Base-by-base conservation (phyloP, 768 basidiomycete species). In the Hypholoma fasciculare region DNA sequence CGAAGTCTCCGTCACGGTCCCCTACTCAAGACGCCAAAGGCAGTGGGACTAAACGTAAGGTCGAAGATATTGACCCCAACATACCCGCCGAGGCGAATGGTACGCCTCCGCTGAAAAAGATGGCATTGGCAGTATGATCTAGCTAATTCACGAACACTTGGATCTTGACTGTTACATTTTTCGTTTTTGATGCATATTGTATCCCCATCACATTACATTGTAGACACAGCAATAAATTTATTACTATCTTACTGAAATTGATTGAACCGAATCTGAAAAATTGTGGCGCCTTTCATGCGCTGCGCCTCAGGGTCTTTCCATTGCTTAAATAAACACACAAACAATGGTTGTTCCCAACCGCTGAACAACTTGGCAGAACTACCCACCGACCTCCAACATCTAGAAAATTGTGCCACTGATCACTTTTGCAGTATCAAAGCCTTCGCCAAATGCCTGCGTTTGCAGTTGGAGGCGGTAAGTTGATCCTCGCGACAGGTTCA, bases 21-120 rank as follows among this genome's bases (percentile, higher is more conserved):
- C 81, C 79, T 36, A 79, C 82, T 38, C 80, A 82, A 63, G 81
- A 82, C 48, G 72, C 80, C 62, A 83, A 81, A 65, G 69, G 78
- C 62, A 72, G 74, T 61, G 84, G 88, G 61, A 78, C 78, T 58
- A 93, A 93, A 72, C 90, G 90, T 81, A 93, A 93, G 83, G 83
- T 83, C 68, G 84, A 65, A 58, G 76, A 78, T 59, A 77, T 78
- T 68, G 77, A 82, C 65, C 66, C 70, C 52, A 70, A 75, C 55
- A 47, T 72, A 63, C 62, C 70, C 63, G 69, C 67, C 64, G 78
- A 79, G 65, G 74, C 66, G 53, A 77, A 76, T 54, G 78, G 77
- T 53, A 86, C 82, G 40, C 89, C 89, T 49, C 88, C 87, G 3
- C 67, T 78, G 65, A 92, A 92, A 77, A 90, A 87, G 70, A 58